A percentile compares a stretch with the other conserved stretches of the same genome.
Evolutionary conservation across 2,329 filamentous ascomycete genomes (phyloP).

Genomic region (Trichoderma arundinaceum): DNA sequence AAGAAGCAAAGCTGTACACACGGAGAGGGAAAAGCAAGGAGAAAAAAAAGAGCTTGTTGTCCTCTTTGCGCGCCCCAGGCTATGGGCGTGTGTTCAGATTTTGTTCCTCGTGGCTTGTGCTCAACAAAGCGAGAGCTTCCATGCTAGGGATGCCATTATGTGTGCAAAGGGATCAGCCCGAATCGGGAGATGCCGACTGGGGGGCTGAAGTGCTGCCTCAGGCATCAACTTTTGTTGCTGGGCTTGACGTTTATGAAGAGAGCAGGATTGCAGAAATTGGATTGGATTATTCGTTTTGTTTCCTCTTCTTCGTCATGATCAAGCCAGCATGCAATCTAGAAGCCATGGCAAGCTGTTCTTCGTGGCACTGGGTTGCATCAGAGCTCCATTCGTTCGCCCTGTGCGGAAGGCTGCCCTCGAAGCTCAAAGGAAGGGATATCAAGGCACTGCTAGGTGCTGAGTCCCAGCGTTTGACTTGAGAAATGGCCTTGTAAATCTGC

Average conservation of each 20-base stretch:
- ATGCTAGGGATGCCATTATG: constrained; percentile 27
- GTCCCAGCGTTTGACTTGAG: no score
- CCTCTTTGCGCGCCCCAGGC: neutral
- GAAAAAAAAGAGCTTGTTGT: constrained; percentile 1
- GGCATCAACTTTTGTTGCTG: neutral
- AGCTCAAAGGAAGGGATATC: no score
- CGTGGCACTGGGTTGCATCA: no score
- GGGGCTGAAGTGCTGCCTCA: neutral
- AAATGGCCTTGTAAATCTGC: no score
- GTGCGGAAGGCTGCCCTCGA: no score
- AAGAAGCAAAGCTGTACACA: neutral
- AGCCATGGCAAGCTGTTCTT: no score
- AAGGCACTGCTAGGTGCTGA: no score
- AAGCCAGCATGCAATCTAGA: no score
- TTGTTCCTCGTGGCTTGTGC: constrained; percentile 13
- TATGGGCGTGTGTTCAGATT: neutral
- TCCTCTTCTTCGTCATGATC: no score
- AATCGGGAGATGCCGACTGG: constrained; percentile 13
- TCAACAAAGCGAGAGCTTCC: constrained; percentile 7
- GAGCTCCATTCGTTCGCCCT: no score
- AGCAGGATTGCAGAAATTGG: no score
- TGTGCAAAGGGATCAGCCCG: constrained; percentile 19
- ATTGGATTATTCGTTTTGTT: no score
- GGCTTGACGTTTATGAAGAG: neutral
- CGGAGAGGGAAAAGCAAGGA: neutral